These are phyloP conservation scores for Aspergillus sojae DNA, from an alignment of 2,329 filamentous ascomycete genomes.

Conservation along the genomic window DNA sequence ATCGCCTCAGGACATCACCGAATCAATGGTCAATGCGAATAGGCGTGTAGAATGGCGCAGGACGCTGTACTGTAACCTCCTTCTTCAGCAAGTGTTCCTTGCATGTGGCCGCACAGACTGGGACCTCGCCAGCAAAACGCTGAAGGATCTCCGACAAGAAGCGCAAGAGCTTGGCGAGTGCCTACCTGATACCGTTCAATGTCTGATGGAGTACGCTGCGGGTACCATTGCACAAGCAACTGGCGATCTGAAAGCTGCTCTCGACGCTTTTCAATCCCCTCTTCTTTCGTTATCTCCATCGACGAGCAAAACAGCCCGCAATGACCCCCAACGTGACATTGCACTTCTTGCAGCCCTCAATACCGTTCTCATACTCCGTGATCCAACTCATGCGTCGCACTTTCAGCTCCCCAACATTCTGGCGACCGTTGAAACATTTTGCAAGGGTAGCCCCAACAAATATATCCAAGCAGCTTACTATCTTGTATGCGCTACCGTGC, in stretches of 20 bases:
- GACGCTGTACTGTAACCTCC: constrained; percentile 68
- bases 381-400: constrained; percentile 60
- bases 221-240: constrained; percentile 77
- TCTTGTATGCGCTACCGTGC: constrained; percentile 70
- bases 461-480: constrained; percentile 79
- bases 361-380: constrained; percentile 71
- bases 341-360: constrained; percentile 67
- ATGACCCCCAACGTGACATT: constrained; percentile 63
- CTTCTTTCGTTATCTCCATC: constrained; percentile 57
- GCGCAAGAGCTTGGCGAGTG: constrained; percentile 47
- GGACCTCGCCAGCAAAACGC: constrained; percentile 61
- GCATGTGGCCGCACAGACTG: constrained; percentile 72
- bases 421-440: constrained; percentile 67
- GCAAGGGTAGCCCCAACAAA: constrained; percentile 68
- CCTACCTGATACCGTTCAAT: constrained; percentile 46
- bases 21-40: constrained; percentile 62
- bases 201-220: constrained; percentile 70
- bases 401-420: constrained; percentile 63
- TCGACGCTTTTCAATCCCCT: constrained; percentile 66
- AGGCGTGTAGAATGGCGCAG: constrained; percentile 65
- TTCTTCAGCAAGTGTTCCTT: constrained; percentile 71
- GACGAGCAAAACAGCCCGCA: constrained; percentile 41
- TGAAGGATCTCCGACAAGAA: constrained; percentile 57
- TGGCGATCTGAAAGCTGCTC: constrained; percentile 70
- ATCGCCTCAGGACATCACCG: constrained; percentile 45